phyloP scores from a whole-genome alignment of 2,329 filamentous ascomycete species.

The Microsporum canis region DNA sequence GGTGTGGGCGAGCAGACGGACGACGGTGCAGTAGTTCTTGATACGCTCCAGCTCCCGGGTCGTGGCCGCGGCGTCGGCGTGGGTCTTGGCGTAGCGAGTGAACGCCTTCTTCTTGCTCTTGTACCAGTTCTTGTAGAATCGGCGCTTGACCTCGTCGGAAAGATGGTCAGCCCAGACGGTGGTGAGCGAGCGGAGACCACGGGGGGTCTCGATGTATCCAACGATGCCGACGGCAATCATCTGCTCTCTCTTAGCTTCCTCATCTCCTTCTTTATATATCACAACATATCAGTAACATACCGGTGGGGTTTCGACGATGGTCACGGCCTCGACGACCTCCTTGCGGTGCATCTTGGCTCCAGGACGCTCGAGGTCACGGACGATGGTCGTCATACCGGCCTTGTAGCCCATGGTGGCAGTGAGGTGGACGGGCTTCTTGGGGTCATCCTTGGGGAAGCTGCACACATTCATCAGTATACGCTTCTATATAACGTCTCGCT shows the following conservation, averaged over 20 bases:
- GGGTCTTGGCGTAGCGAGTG: conserved; percentile 99
- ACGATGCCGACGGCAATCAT: conserved; percentile 99
- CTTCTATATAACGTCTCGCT: not conserved
- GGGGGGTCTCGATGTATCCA: conserved; percentile 99
- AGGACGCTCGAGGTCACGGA: conserved; percentile 96
- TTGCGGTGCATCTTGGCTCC: conserved; percentile 99
- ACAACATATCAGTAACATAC: conserved; percentile 47
- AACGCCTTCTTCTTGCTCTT: conserved; percentile 99
- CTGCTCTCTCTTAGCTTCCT: conserved; percentile 41
- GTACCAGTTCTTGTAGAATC: conserved; percentile 99
- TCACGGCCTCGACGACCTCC: conserved; percentile 82
- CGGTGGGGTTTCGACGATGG: conserved; percentile 84
- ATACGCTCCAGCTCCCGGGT: conserved; percentile 98
- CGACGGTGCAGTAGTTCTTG: conserved; percentile 99
- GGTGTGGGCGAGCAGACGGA: conserved; percentile 98
- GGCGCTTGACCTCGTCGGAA: conserved; percentile 95
- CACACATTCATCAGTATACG: conserved; percentile 12
- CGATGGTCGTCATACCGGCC: conserved; percentile 99
- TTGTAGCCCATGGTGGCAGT: conserved; percentile 99
- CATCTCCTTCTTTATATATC: not conserved
- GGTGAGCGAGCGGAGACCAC: conserved; percentile 96
- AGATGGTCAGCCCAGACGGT: conserved; percentile 99
- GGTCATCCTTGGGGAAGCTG: conserved; percentile 99
- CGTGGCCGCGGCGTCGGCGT: conserved; percentile 90
- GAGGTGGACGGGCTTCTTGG: conserved; percentile 98